Conservation (phyloP, 306 rosid species). For the Fragaria iinumae region DNA sequence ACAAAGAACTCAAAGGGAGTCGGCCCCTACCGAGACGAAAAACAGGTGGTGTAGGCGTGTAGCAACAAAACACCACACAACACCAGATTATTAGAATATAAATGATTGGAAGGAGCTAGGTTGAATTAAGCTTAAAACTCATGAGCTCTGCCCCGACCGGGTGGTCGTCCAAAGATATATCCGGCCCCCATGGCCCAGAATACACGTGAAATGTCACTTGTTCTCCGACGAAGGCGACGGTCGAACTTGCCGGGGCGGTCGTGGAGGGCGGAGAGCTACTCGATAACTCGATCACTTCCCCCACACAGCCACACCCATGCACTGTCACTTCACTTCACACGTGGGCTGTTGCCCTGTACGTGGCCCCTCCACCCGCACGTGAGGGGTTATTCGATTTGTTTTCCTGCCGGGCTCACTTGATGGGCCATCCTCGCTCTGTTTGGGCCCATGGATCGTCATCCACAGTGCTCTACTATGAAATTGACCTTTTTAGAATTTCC, state of each 20-base stretch:
- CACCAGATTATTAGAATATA: conserved; percentile 4
- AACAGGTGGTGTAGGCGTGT: background rate
- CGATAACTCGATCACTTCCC: background rate
- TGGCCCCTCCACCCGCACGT: conserved; percentile 54
- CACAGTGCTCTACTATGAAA: background rate
- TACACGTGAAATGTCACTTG: conserved; percentile 46
- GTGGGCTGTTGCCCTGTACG: conserved; percentile 44
- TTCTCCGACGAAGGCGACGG: conserved; percentile 41
- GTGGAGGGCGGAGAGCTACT: background rate
- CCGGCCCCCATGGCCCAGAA: conserved; percentile 26
- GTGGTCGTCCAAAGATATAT: background rate
- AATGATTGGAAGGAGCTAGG: background rate
- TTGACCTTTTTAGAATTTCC: background rate
- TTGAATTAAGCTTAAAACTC: background rate
- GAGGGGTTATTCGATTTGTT: conserved; percentile 38
- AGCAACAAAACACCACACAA: background rate
- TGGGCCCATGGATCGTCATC: conserved; percentile 33
- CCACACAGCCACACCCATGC: background rate
- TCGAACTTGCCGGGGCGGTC: conserved; percentile 24
- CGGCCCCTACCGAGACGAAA: background rate
- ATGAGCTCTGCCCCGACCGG: conserved; percentile 1
- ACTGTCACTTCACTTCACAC: conserved; percentile 39
- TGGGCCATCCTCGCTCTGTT: conserved; percentile 13
- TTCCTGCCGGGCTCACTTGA: conserved; percentile 45
- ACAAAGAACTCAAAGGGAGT: background rate